A percentile compares a stretch with the other conserved stretches of the same genome.
These are phyloP conservation scores for Closterium sp. DNA, from an alignment of 139 green algal species.

Conservation along the genomic window DNA sequence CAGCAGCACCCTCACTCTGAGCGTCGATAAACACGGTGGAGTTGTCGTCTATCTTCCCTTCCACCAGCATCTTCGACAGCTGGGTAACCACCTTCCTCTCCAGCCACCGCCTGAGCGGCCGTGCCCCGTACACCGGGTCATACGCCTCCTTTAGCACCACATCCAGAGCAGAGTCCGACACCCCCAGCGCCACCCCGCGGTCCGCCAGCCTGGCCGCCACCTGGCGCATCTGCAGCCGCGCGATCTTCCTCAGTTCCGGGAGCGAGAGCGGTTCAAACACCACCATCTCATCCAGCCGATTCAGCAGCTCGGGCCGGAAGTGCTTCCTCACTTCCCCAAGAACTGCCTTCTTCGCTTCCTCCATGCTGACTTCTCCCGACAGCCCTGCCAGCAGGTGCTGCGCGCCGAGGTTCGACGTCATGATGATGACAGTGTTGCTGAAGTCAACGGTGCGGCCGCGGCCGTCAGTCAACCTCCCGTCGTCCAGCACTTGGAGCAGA, in stretches of 20 bases:
- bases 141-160: conserved; percentile 46
- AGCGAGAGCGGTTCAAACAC: conserved; percentile 77
- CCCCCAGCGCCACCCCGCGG: conserved; percentile 64
- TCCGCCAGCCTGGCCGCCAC: conserved; percentile 66
- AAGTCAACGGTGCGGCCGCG: conserved; percentile 89
- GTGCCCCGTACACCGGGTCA: conserved; percentile 49
- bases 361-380: conserved; percentile 55
- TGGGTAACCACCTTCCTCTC: conserved; percentile 51
- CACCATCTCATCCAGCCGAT: conserved; percentile 85
- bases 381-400: conserved; percentile 53
- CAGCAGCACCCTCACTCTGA: not conserved
- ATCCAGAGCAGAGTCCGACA: conserved; percentile 63
- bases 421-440: conserved; percentile 90
- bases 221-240: conserved; percentile 66
- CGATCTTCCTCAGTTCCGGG: conserved; percentile 70
- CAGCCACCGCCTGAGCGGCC: conserved; percentile 42
- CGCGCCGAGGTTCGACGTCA: conserved; percentile 90
- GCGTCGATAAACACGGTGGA: conserved; percentile 38
- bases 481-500: conserved; percentile 84
- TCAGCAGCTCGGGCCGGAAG: conserved; percentile 85
- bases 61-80: conserved; percentile 44
- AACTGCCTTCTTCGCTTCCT: conserved; percentile 48
- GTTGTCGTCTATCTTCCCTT: conserved; percentile 47
- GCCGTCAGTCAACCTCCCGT: conserved; percentile 66
- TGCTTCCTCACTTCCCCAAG: conserved; percentile 39